phyloP scores from a whole-genome alignment of 148 eudicot species.

The Silene conica region DNA sequence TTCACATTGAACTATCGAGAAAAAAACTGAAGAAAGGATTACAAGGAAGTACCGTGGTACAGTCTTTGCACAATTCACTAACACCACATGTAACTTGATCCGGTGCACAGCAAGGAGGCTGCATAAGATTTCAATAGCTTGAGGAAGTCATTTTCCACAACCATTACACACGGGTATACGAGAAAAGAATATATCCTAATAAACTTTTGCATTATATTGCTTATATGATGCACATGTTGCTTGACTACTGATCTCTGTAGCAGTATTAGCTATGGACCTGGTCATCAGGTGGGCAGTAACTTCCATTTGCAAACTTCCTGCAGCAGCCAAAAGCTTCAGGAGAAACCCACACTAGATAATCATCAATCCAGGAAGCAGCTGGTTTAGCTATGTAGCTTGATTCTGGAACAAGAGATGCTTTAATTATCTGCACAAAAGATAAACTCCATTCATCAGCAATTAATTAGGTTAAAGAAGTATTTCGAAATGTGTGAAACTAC shows the following conservation, averaged over 20 bases:
- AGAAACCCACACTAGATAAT: slow-evolving; percentile 95
- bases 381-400: slow-evolving; percentile 96
- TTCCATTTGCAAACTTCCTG: slow-evolving; percentile 87
- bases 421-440: slow-evolving; percentile 56
- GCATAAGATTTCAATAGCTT: slow-evolving; percentile 28
- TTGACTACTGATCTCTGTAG: slow-evolving; percentile 5
- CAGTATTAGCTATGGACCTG: slow-evolving; percentile 47
- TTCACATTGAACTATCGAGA: not conserved
- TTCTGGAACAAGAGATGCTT: slow-evolving; percentile 71
- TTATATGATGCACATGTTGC: not conserved
- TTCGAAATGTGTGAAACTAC: not conserved
- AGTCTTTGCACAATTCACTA: slow-evolving; percentile 71
- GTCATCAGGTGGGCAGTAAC: slow-evolving; percentile 92
- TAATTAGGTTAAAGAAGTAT: slow-evolving; percentile 2
- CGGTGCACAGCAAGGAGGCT: slow-evolving; percentile 96
- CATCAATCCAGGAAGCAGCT: slow-evolving; percentile 99
- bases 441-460: slow-evolving; percentile 12
- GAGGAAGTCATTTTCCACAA: slow-evolving; percentile 7
- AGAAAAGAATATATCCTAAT: slow-evolving; percentile 5
- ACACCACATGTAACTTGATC: slow-evolving; percentile 54
- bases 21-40: not conserved
- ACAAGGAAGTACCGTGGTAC: slow-evolving; percentile 75
- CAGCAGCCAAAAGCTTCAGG: slow-evolving; percentile 99
- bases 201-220: not conserved
- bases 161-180: not conserved